Evolutionary conservation across 306 rosid species (phyloP).

Genomic region (Acacia acuminata): DNA sequence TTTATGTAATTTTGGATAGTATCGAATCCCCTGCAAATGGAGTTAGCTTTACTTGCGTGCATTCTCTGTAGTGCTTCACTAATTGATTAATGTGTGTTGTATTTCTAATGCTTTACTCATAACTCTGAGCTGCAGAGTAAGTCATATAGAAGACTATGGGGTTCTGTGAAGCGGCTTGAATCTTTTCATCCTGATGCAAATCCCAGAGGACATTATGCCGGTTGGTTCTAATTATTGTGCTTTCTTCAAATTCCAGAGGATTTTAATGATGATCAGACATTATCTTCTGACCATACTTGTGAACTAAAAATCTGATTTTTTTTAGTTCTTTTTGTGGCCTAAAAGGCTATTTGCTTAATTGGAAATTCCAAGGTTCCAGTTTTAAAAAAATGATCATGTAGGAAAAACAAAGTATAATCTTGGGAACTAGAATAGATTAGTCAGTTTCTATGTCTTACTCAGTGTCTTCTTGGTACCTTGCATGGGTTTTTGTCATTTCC

Average conservation of each 20-base stretch:
- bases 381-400: background rate
- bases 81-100: background rate
- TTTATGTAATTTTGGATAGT: slow-evolving; percentile 20
- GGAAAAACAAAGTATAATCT: background rate
- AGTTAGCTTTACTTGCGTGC: slow-evolving; percentile 5
- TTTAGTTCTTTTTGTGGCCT: background rate
- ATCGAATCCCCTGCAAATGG: slow-evolving; percentile 1
- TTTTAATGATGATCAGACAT: slow-evolving; percentile 20
- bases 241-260: slow-evolving; percentile 24
- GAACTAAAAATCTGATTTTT: background rate
- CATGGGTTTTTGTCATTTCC: background rate
- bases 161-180: slow-evolving; percentile 77
- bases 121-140: slow-evolving; percentile 59
- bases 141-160: slow-evolving; percentile 83
- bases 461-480: background rate
- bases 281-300: slow-evolving; percentile 18
- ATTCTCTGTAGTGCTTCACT: background rate
- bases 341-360: background rate
- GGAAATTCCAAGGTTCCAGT: background rate
- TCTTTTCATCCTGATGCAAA: slow-evolving; percentile 81
- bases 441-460: background rate
- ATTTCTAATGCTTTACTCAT: slow-evolving; percentile 14
- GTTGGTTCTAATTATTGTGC: slow-evolving; percentile 48
- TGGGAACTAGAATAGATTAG: background rate
- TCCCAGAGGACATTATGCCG: slow-evolving; percentile 78